Conservation (phyloP, 805 yeast genomes). For the Ogataea wickerhamii region DNA sequence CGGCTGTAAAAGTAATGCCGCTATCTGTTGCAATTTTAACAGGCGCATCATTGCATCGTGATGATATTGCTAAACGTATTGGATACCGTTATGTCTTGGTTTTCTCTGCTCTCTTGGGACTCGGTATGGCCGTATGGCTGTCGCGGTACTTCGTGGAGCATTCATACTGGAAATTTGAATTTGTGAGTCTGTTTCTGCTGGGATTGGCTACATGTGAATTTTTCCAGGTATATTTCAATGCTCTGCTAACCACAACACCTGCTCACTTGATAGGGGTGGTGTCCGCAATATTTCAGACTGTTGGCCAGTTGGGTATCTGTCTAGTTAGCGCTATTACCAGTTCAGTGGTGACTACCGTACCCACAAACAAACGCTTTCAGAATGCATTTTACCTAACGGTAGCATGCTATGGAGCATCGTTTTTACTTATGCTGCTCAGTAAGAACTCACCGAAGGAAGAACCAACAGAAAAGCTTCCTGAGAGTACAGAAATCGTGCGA, state of each 20-base stretch:
- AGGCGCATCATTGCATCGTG: conserved; percentile 26
- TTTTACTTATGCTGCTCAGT: conserved; percentile 5
- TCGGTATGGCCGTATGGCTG: conserved; percentile 22
- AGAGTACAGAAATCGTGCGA: too few relatives aligned
- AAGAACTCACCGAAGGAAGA: conserved; percentile 1
- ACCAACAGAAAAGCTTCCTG: too few relatives aligned
- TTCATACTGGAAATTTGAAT: conserved; percentile 25
- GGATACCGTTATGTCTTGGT: conserved; percentile 22
- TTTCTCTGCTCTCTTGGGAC: conserved; percentile 8
- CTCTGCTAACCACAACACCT: conserved; percentile 34
- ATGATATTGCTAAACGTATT: conserved; percentile 10
- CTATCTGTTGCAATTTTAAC: conserved; percentile 30
- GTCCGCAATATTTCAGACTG: conserved; percentile 35
- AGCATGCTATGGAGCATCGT: conserved; percentile 6
- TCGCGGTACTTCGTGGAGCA: conserved; percentile 16
- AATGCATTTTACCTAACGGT: conserved; percentile 9
- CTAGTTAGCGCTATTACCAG: conserved; percentile 29
- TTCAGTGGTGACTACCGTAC: conserved; percentile 19
- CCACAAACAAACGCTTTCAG: conserved; percentile 1
- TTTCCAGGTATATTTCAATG: conserved; percentile 33
- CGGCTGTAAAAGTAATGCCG: conserved; percentile 38
- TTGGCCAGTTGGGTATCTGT: conserved; percentile 34
- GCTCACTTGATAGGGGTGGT: conserved; percentile 38
- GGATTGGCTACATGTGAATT: conserved; percentile 28
- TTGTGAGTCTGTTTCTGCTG: conserved; percentile 22